Percentiles rank a stretch among this genome's conserved stretches.
Evolutionary conservation across 176 grass and related monocot genomes (phyloP).

Genomic region (Carex scoparia): DNA sequence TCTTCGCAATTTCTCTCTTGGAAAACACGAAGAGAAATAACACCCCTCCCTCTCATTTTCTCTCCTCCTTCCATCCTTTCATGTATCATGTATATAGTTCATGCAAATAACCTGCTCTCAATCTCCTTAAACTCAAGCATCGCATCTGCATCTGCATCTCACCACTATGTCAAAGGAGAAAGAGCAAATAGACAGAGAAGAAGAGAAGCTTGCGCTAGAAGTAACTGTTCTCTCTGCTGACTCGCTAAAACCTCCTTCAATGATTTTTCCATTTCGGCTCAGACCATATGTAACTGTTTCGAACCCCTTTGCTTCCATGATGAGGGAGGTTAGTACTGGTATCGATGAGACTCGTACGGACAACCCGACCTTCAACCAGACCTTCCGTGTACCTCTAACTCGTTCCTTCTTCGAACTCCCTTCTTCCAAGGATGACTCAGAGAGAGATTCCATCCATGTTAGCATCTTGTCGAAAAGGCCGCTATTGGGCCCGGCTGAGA

Average conservation of each 20-base stretch:
- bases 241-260: constrained; percentile 47
- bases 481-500: constrained; percentile 32
- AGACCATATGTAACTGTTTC: constrained; percentile 66
- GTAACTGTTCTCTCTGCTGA: constrained; percentile 75
- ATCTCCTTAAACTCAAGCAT: background rate
- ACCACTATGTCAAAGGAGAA: background rate
- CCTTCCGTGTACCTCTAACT: constrained; percentile 45
- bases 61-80: background rate
- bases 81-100: constrained; percentile 22
- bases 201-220: constrained; percentile 46
- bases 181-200: background rate
- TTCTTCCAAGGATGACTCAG: background rate
- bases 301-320: background rate
- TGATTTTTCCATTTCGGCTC: constrained; percentile 41
- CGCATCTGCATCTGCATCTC: background rate
- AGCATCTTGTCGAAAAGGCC: constrained; percentile 40
- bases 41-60: constrained; percentile 31
- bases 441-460: constrained; percentile 30
- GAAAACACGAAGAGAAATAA: constrained; percentile 36
- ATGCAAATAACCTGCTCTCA: background rate
- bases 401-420: constrained; percentile 43
- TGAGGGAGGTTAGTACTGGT: constrained; percentile 27
- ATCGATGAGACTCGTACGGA: constrained; percentile 21
- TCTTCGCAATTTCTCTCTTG: constrained; percentile 40
- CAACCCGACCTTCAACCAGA: constrained; percentile 55